Base-by-base conservation (phyloP, 1,139 yeast genomes). In the Debaryomyces sp. region DNA sequence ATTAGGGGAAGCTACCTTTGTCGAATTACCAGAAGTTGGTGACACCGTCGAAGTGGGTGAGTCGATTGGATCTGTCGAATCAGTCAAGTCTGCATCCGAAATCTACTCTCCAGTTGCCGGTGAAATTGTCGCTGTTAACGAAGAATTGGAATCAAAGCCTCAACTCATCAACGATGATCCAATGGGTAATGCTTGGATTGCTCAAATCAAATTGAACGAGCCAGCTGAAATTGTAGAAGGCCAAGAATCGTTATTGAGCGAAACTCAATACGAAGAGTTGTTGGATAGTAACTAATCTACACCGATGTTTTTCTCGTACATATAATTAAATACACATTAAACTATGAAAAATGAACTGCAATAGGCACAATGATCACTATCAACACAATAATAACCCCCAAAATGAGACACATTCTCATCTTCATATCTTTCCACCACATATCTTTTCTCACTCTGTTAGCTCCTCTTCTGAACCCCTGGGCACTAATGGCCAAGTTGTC, bases 351-450 rank as follows among this genome's bases (percentile, higher is more conserved):
- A 66, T 90, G 96, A 53, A 94, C 92, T 39, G 89, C 98, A 58
- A 94, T 85, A 35, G 98, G 98, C 44, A 94, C 97, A 61, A 92
- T 87, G 60, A 94, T 91, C 46, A 94, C 96, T 54, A 92, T 81
- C 61, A 95, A 77, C 47, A 92, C 76, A 62, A 94, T 86, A 54
- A 95, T 80, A 33, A 87, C 78, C 40, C 89, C 96, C 40, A 89
- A 79, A 52, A 90, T 87, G 53, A 94, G 78, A 70, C 99, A 94
- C 78, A 92, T 77, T 69, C 96, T 86, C 96, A 94, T 89, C 77
- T 94, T 94, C 82, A 95, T 81, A 68, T 94, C 97, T 71, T 95
- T 94, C 90, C 96, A 89, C 99, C 99, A 94, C 98, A 94, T 94
- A 67, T 91, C 96, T 71, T 92, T 95, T 75, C 99, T 88, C 44